phyloP scores from a whole-genome alignment of 169 alveolate genomes.

The Perkinsus marinus region DNA sequence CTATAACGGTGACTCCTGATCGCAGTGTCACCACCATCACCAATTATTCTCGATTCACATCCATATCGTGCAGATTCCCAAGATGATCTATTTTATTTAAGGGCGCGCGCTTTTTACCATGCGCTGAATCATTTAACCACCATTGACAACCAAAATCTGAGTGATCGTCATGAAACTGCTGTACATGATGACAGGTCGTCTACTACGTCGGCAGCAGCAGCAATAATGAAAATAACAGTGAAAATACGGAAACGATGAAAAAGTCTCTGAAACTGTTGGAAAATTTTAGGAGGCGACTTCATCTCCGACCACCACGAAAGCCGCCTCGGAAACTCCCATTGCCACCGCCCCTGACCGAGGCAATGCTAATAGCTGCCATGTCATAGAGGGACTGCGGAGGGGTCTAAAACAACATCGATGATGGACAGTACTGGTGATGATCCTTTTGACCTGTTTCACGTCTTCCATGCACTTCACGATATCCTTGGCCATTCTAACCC shows the following conservation, averaged over 20 bases:
- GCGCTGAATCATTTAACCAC: no score
- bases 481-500: conserved; percentile 69
- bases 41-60: background rate
- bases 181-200: background rate
- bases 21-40: background rate
- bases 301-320: background rate
- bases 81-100: background rate
- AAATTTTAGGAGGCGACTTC: background rate
- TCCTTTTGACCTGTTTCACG: conserved; percentile 63
- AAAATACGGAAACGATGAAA: background rate
- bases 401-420: background rate
- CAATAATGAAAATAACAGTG: no score
- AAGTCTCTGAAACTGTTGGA: background rate
- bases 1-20: no score
- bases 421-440: background rate
- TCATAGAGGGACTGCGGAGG: background rate
- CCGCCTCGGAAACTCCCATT: background rate
- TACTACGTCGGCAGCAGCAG: background rate
- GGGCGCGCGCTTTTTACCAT: background rate
- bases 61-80: background rate
- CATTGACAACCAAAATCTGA: no score
- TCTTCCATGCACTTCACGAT: conserved; percentile 68
- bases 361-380: background rate
- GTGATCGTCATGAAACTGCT: background rate
- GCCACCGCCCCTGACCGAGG: background rate